Percentiles rank a stretch among this genome's conserved stretches.
Conservation (phyloP, 1,139 yeast genomes). For the Diutina pseudorugosa region DNA sequence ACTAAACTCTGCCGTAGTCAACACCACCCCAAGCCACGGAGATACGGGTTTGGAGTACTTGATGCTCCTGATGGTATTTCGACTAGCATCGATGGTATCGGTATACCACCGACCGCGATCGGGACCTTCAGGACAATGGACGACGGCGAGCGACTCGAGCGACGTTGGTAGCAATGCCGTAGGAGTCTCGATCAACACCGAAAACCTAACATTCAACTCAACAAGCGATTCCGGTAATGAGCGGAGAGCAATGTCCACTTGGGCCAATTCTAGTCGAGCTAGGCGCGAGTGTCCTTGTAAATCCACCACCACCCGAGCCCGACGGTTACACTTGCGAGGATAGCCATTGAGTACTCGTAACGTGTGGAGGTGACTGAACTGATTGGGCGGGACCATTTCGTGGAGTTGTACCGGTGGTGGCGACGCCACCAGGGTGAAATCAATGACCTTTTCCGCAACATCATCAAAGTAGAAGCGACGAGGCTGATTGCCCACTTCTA, state of each 20-base stretch:
- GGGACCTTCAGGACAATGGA: neutral
- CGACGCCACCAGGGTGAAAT: neutral
- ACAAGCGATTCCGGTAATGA: neutral
- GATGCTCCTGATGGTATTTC: neutral
- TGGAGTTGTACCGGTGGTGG: neutral
- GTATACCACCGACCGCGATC: neutral
- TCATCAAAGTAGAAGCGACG: neutral
- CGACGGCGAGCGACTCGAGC: neutral
- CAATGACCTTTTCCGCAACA: neutral
- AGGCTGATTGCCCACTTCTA: neutral
- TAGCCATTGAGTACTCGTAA: neutral
- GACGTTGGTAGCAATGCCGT: neutral
- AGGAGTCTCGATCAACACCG: neutral
- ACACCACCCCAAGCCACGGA: neutral
- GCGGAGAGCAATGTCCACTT: neutral
- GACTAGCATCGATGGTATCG: neutral
- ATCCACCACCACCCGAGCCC: neutral
- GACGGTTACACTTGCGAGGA: neutral
- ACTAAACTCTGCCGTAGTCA: neutral
- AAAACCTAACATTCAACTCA: neutral
- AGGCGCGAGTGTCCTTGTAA: neutral
- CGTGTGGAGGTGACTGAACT: neutral
- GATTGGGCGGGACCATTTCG: neutral
- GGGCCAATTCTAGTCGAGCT: neutral
- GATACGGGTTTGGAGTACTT: neutral